phyloP scores from a whole-genome alignment of 1,139 yeast genomes.

The Ashbya aceris region DNA sequence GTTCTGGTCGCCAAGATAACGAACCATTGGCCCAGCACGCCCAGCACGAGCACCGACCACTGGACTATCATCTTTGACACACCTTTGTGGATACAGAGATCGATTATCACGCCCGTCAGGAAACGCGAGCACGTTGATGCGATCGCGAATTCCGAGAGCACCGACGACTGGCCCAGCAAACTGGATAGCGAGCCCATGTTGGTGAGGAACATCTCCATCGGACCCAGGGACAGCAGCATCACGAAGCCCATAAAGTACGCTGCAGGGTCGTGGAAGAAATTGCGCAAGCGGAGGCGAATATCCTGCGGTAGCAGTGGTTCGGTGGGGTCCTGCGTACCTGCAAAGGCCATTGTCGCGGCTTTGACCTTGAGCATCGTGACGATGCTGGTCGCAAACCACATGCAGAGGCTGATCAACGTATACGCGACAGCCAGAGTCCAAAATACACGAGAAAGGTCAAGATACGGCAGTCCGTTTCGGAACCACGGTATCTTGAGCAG shows the following conservation, averaged over 20 bases:
- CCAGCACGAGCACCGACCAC: constrained; percentile 34
- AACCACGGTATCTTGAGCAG: constrained; percentile 39
- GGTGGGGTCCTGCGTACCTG: not conserved
- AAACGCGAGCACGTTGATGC: constrained; percentile 59
- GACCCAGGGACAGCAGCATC: constrained; percentile 67
- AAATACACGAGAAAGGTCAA: constrained; percentile 50
- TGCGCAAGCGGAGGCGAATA: constrained; percentile 5
- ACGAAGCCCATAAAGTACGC: constrained; percentile 58
- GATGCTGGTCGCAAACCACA: constrained; percentile 54
- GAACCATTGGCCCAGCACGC: constrained; percentile 37
- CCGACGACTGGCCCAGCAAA: constrained; percentile 27
- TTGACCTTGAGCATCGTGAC: constrained; percentile 39
- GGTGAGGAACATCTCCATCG: constrained; percentile 79
- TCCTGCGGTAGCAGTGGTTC: constrained; percentile 11
- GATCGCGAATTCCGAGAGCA: constrained; percentile 42
- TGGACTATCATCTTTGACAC: constrained; percentile 39
- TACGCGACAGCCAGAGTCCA: constrained; percentile 49
- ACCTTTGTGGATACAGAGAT: constrained; percentile 35
- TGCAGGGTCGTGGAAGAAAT: constrained; percentile 51
- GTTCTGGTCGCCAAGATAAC: constrained; percentile 15
- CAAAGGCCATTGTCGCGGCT: constrained; percentile 9
- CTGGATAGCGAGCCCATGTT: constrained; percentile 61
- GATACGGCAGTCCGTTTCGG: constrained; percentile 24
- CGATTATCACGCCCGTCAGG: constrained; percentile 57
- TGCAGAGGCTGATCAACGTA: constrained; percentile 44